phyloP scores from a whole-genome alignment of 192 early-diverging fungal genomes.

The Kickxella alabastrina region DNA sequence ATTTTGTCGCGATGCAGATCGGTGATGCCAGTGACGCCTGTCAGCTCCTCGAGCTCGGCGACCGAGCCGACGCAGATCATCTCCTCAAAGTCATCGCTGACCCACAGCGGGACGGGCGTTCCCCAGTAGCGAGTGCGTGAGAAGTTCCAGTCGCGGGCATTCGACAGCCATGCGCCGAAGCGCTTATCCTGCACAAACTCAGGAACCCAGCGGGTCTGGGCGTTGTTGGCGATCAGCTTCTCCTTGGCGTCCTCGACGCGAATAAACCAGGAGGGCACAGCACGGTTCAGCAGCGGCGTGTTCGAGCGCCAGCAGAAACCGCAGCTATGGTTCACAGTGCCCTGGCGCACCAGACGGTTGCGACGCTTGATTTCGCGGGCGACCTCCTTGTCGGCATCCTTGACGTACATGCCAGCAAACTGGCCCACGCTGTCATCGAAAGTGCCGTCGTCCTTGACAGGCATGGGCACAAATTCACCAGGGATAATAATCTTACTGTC shows the following conservation, averaged over 20 bases:
- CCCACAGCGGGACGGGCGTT: conserved; percentile 99
- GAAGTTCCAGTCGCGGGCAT: conserved; percentile 96
- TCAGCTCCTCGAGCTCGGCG: conserved; percentile 80
- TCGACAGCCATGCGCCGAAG: conserved; percentile 95
- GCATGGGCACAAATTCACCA: conserved; percentile 85
- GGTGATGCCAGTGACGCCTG: conserved; percentile 78
- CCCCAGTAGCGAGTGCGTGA: conserved; percentile 99
- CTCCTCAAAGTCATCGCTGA: conserved; percentile 87
- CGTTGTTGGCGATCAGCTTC: conserved; percentile 82
- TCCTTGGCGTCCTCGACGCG: conserved; percentile 82
- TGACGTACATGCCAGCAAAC: conserved; percentile 83
- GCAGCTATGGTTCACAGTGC: conserved; percentile 87
- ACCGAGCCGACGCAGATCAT: conserved; percentile 87
- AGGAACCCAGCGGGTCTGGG: conserved; percentile 91
- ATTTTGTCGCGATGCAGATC: conserved; percentile 97
- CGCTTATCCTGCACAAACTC: conserved; percentile 95
- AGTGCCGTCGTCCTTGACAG: conserved; percentile 79
- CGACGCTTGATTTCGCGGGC: conserved; percentile 82
- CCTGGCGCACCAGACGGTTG: conserved; percentile 85
- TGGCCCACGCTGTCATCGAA: conserved; percentile 75
- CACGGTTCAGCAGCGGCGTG: conserved; percentile 95
- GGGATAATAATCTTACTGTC: conserved; percentile 71
- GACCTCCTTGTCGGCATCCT: conserved; percentile 97
- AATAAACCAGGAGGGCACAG: conserved; percentile 97
- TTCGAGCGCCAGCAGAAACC: conserved; percentile 99